Conservation (phyloP, 2,329 filamentous ascomycete species). For the Cercospora citrullina region DNA sequence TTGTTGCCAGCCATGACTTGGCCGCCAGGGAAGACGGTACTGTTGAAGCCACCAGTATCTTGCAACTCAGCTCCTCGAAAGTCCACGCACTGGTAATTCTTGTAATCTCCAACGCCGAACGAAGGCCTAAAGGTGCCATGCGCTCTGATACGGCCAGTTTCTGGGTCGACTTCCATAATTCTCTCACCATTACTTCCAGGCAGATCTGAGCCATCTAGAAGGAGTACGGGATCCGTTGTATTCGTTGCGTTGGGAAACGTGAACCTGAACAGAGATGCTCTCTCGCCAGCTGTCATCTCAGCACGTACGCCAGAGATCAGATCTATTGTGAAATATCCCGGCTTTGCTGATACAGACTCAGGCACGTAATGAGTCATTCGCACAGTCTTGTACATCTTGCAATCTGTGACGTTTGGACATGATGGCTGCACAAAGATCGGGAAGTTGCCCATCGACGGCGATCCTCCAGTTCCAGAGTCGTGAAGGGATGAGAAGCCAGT, state of each 20-base stretch:
- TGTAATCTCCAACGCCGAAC: slow-evolving; percentile 60
- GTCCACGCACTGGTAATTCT: slow-evolving; percentile 60
- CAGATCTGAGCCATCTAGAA: slow-evolving; percentile 61
- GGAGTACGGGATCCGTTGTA: slow-evolving; percentile 53
- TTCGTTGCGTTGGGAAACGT: slow-evolving; percentile 46
- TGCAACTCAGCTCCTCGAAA: slow-evolving; percentile 53
- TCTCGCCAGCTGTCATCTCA: slow-evolving; percentile 61
- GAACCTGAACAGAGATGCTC: slow-evolving; percentile 60
- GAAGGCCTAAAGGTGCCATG: slow-evolving; percentile 61
- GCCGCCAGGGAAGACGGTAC: slow-evolving; percentile 47
- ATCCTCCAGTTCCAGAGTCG: slow-evolving; percentile 50
- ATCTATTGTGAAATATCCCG: slow-evolving; percentile 60
- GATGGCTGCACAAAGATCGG: slow-evolving; percentile 66
- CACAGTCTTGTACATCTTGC: slow-evolving; percentile 53
- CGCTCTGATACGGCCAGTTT: slow-evolving; percentile 57
- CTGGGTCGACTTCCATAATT: slow-evolving; percentile 53
- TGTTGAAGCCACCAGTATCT: slow-evolving; percentile 59
- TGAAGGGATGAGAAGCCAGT: slow-evolving; percentile 50
- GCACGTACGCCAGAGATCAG: slow-evolving; percentile 57
- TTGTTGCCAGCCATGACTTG: slow-evolving; percentile 38
- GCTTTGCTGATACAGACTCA: slow-evolving; percentile 54
- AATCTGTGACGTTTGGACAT: slow-evolving; percentile 54
- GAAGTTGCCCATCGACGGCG: slow-evolving; percentile 69
- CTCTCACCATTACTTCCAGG: slow-evolving; percentile 52
- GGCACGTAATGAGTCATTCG: slow-evolving; percentile 50